Percentiles rank a stretch among this genome's conserved stretches.
phyloP scores from a whole-genome alignment of 2,329 filamentous ascomycete species.

The Trichoderma sp. region DNA sequence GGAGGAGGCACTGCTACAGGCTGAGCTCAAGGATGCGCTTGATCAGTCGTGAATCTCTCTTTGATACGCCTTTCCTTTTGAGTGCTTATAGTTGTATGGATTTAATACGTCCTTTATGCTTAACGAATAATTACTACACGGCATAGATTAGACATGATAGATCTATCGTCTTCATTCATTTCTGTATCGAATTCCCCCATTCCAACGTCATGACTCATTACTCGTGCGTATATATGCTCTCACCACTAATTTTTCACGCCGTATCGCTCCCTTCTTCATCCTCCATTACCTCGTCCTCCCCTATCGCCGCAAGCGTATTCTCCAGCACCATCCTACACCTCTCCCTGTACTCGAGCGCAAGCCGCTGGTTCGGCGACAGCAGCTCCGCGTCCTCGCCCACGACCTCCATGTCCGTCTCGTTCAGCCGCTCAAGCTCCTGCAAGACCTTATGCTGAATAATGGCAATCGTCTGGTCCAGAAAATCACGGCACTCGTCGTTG shows the following conservation, averaged over 20 bases:
- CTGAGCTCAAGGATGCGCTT: conserved; percentile 20
- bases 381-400: conserved; percentile 44
- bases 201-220: conserved; percentile 1
- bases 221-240: not conserved
- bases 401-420: conserved; percentile 50
- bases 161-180: too few relatives aligned
- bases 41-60: not conserved
- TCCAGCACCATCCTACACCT: conserved; percentile 53
- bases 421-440: conserved; percentile 49
- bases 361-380: conserved; percentile 49
- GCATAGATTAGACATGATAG: not conserved
- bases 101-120: conserved; percentile 9
- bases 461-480: conserved; percentile 43
- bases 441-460: conserved; percentile 50
- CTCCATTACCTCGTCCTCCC: conserved; percentile 37
- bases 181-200: not conserved
- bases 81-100: not conserved
- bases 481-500: conserved; percentile 34
- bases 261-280: conserved; percentile 8
- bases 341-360: conserved; percentile 53
- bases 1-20: conserved; percentile 53
- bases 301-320: conserved; percentile 47
- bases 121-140: conserved; percentile 15
- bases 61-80: not conserved
- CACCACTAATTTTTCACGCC: too few relatives aligned